Evolutionary conservation across 352 stramenopile species (phyloP), one percentile per base, ranked within the genome.

Genomic region (Phytophthora pisi): DNA sequence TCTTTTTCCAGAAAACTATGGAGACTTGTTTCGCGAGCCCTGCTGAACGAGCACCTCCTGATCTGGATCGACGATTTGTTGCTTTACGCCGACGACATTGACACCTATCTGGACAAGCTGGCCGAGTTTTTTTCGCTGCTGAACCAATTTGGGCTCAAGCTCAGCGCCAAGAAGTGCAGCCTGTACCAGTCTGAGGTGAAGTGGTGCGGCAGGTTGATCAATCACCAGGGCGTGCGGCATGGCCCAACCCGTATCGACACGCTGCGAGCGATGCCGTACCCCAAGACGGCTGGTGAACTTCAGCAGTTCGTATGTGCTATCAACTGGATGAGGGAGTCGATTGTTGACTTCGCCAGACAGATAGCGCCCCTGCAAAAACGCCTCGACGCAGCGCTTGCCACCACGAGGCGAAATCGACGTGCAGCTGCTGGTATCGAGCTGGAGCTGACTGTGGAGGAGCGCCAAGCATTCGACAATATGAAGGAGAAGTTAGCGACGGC

Each of bases 1-100:
- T 67, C 0, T 40, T 56, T 15, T 67, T 59, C 24, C 50, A 66
- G 16, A 46, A 61, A 5, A 67, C 58, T 2, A 72, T 67, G 51
- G 52, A 67, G 36, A 18, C 5, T 4, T 64, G 45, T 34, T 58
- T 67, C 3, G 9, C 34, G 0, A 36, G 6, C 0, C n/a, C n/a
- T 67, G 16, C 45, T 72, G 1, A 60, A 50, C 6, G 18, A 50
- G 8, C 43, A 50, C 43, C 43, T 50, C 5, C 18, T 50, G 9
- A 50, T 50, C 3, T 50, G 43, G 43, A 50, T 50, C 1, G 43
- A 50, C 18, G 43, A 50, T 26, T 15, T 50, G n/a, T 8, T 50
- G 5, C 18, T 50, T 5, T 50, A 28, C 8, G 18, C 43, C 5
- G 43, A 5, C 4, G 43, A 30, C 8, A 50, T 50, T 15, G 43